A percentile compares a stretch with the other conserved stretches of the same genome.
phyloP scores from a whole-genome alignment of 345 rosid genomes.

The Sisymbrium altissimum region DNA sequence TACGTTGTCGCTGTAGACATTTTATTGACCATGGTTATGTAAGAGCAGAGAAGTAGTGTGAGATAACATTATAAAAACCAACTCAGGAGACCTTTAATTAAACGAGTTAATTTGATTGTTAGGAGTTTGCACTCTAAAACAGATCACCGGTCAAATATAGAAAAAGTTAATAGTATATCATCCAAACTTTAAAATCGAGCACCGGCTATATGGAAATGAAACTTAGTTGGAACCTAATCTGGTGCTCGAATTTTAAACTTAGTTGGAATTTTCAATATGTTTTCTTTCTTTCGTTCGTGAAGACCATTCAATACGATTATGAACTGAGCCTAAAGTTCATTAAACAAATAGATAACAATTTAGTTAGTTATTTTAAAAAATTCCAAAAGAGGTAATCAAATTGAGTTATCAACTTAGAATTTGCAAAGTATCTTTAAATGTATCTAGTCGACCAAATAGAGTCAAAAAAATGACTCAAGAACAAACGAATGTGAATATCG shows the following conservation, averaged over 20 bases:
- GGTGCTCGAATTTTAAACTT: too few relatives aligned
- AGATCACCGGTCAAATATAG: not conserved
- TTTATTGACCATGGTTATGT: too few relatives aligned
- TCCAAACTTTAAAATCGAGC: too few relatives aligned
- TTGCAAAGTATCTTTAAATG: not conserved
- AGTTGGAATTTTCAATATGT: too few relatives aligned
- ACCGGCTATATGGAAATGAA: too few relatives aligned
- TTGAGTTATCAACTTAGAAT: not conserved
- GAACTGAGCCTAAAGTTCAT: too few relatives aligned
- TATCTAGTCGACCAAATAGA: not conserved
- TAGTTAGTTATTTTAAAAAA: too few relatives aligned
- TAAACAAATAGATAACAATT: too few relatives aligned
- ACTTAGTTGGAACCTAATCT: too few relatives aligned
- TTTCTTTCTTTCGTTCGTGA: too few relatives aligned
- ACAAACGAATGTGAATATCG: constrained; percentile 6
- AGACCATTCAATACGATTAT: too few relatives aligned
- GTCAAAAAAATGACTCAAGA: not conserved
- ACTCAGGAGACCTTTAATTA: not conserved
- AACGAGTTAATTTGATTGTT: not conserved
- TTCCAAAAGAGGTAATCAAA: not conserved
- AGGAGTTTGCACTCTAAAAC: not conserved
- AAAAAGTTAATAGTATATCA: too few relatives aligned
- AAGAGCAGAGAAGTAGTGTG: not conserved
- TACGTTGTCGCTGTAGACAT: not conserved
- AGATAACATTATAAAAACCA: not conserved